Conservation (phyloP, 2,329 filamentous ascomycete genomes). For the Juglanconis oblonga region DNA sequence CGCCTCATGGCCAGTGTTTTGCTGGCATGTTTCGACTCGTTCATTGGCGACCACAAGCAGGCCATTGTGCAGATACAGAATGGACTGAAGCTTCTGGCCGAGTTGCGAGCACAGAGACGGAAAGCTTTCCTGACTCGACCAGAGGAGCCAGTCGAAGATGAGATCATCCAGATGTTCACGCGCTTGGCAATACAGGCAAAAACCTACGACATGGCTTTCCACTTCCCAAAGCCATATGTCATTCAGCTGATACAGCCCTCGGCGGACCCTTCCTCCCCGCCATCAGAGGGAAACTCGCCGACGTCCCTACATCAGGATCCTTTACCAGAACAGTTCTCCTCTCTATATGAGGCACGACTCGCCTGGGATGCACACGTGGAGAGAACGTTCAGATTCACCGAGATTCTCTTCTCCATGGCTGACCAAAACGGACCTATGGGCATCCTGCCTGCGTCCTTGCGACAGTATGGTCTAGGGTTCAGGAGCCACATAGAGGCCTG, state of each 20-base stretch:
- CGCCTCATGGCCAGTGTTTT: constrained; percentile 64
- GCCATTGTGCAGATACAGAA: constrained; percentile 61
- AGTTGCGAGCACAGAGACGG: constrained; percentile 45
- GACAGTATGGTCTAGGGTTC: constrained; percentile 46
- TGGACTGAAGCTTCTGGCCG: constrained; percentile 53
- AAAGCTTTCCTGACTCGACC: constrained; percentile 35
- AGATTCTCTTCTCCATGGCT: constrained; percentile 47
- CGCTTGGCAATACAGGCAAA: constrained; percentile 64
- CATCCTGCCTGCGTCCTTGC: constrained; percentile 47
- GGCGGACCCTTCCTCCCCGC: constrained; percentile 36
- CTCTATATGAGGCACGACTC: constrained; percentile 51
- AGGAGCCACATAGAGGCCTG: constrained; percentile 51
- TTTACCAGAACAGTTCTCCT: constrained; percentile 45
- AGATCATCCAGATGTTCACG: constrained; percentile 62
- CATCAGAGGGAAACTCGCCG: constrained; percentile 41
- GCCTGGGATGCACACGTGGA: constrained; percentile 57
- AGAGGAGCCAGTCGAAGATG: constrained; percentile 53
- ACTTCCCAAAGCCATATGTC: constrained; percentile 61
- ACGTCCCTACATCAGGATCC: constrained; percentile 34
- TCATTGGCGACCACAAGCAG: constrained; percentile 60
- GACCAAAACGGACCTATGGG: constrained; percentile 50
- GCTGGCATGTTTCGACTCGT: constrained; percentile 67
- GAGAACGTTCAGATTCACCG: constrained; percentile 56
- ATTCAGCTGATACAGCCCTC: constrained; percentile 46
- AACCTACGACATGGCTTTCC: constrained; percentile 67